Conservation (phyloP, 1,284 basidiomycete species). For the Apiotrichum laibachii region DNA sequence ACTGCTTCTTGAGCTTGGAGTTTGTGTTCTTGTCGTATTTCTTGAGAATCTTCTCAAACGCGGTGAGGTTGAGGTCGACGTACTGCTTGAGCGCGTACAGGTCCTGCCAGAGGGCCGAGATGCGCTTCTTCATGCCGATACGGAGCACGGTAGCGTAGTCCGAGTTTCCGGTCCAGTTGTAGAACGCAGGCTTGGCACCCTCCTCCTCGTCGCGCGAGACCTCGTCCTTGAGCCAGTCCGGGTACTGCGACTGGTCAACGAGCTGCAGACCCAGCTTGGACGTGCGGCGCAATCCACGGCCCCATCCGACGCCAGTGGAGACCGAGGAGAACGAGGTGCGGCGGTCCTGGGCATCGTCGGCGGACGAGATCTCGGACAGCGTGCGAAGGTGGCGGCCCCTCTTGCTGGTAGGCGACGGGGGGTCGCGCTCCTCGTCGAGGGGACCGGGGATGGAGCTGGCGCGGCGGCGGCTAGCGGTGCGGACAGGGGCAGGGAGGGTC, state of each 20-base stretch:
- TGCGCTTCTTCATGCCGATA: slow-evolving; percentile 85
- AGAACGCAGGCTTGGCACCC: slow-evolving; percentile 24
- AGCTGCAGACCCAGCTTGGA: slow-evolving; percentile 24
- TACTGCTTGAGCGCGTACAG: slow-evolving; percentile 86
- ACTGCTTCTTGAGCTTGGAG: slow-evolving; percentile 77
- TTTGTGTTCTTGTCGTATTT: slow-evolving; percentile 98
- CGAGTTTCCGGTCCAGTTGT: slow-evolving; percentile 73
- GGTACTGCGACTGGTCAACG: slow-evolving; percentile 37
- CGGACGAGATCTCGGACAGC: slow-evolving; percentile 32
- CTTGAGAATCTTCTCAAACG: slow-evolving; percentile 94
- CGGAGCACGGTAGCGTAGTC: slow-evolving; percentile 87
- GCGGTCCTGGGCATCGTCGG: slow-evolving; percentile 31
- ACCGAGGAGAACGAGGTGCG: slow-evolving; percentile 38
- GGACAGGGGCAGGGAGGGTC: slow-evolving; percentile 29
- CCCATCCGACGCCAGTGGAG: slow-evolving; percentile 1
- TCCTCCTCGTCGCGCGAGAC: slow-evolving; percentile 9
- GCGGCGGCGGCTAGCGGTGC: slow-evolving; percentile 13
- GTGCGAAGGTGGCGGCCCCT: slow-evolving; percentile 21
- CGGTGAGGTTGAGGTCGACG: slow-evolving; percentile 88
- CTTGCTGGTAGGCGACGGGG: slow-evolving; percentile 15
- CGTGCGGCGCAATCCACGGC: neutral
- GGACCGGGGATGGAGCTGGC: slow-evolving; percentile 14
- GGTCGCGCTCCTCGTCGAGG: neutral
- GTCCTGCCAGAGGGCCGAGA: slow-evolving; percentile 80
- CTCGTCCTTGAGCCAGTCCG: slow-evolving; percentile 30